phyloP scores from a whole-genome alignment of 1,284 basidiomycete species.

The Rhodotorula sp. region DNA sequence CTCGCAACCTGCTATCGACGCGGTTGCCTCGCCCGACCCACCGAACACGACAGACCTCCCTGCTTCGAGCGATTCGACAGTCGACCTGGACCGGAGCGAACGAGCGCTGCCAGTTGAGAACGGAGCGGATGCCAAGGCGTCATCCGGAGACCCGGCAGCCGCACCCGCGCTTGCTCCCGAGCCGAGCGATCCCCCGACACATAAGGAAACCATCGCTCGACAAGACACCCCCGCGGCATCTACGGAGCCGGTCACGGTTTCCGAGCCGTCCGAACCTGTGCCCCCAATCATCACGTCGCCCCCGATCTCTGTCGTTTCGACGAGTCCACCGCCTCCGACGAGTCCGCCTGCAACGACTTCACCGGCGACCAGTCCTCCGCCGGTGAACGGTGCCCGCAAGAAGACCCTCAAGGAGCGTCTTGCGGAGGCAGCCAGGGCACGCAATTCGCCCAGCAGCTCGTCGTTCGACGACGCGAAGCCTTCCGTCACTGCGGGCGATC shows the following conservation, averaged over 20 bases:
- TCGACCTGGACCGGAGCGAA: conserved; percentile 11
- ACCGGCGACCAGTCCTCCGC: neutral
- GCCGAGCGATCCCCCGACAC: no score
- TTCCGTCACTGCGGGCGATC: no score
- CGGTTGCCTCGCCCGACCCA: neutral
- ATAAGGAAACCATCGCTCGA: no score
- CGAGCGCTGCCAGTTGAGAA: conserved; percentile 2
- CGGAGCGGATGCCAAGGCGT: neutral
- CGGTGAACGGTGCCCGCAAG: neutral
- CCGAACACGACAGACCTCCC: neutral
- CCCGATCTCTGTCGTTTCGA: neutral
- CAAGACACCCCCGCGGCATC: no score
- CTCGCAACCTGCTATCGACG: no score
- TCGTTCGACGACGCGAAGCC: conserved; percentile 1
- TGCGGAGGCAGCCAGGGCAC: conserved; percentile 31
- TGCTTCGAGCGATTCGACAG: neutral
- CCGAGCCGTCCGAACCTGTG: no score
- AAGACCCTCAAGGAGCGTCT: conserved; percentile 40
- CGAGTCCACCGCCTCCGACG: neutral
- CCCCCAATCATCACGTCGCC: no score
- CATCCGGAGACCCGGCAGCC: neutral
- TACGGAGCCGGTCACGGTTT: no score
- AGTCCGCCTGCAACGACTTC: neutral
- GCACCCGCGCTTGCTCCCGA: no score
- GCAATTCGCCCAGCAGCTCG: neutral